Percentiles rank a stretch among this genome's conserved stretches.
Evolutionary conservation across 176 grass and related monocot species (phyloP).

Genomic region (Urochloa ruziziensis): DNA sequence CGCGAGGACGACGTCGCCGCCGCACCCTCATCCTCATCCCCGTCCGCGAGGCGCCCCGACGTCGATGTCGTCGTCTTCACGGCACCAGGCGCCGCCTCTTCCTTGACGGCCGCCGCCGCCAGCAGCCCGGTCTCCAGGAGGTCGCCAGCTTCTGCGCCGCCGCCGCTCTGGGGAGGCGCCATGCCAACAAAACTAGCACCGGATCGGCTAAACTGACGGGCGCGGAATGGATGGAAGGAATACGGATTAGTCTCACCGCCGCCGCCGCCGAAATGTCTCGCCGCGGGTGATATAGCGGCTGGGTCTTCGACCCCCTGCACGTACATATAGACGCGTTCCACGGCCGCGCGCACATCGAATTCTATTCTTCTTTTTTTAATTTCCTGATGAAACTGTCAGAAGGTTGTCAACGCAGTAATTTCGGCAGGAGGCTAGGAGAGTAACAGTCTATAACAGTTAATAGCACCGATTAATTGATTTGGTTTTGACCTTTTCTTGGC

Average conservation of each 20-base stretch:
- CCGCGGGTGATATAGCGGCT: neutral
- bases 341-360: no score
- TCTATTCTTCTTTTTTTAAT: neutral
- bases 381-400: neutral
- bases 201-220: neutral
- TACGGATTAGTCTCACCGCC: no score
- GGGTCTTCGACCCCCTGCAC: no score
- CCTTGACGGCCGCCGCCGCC: no score
- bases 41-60: neutral
- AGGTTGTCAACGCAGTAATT: neutral
- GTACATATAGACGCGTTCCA: neutral
- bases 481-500: no score
- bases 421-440: neutral
- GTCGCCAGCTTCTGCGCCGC: neutral
- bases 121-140: conserved; percentile 44
- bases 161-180: neutral
- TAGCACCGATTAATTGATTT: no score
- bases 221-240: no score
- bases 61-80: neutral
- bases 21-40: neutral
- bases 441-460: no score
- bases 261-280: neutral
- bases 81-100: neutral
- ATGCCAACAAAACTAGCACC: neutral
- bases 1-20: neutral